Evolutionary conservation across 2,329 filamentous ascomycete genomes (phyloP).

Genomic region (Dothideomycetes sp.): DNA sequence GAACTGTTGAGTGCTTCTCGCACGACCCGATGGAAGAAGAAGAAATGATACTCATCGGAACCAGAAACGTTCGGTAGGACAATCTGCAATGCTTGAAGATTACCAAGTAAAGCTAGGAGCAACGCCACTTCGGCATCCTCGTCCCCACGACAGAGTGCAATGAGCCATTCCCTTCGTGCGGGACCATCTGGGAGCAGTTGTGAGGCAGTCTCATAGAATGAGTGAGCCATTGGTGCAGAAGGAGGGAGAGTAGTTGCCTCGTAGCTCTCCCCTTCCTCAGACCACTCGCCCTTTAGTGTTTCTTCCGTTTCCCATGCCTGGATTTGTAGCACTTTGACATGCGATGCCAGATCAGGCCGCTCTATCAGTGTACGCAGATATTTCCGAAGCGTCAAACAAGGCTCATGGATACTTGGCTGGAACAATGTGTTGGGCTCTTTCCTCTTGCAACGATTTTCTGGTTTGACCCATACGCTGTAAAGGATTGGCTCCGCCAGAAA

Average conservation of each 20-base stretch:
- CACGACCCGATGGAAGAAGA: not conserved
- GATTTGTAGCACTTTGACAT: not conserved
- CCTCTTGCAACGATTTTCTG: not conserved
- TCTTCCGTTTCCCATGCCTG: not conserved
- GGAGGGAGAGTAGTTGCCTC: not conserved
- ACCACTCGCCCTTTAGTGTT: not conserved
- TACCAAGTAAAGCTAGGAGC: not conserved
- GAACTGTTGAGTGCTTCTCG: not conserved
- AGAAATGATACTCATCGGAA: not conserved
- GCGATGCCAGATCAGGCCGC: not conserved
- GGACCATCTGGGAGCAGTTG: not conserved
- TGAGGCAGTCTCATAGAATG: not conserved
- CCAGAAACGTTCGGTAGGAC: not conserved
- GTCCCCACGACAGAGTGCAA: not conserved
- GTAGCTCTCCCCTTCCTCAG: not conserved
- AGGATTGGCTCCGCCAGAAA: not conserved
- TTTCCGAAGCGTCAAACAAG: not conserved
- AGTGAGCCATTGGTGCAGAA: not conserved
- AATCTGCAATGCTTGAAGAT: not conserved
- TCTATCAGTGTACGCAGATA: not conserved
- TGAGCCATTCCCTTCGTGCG: not conserved
- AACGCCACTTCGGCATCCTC: not conserved
- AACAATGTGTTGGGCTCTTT: not conserved
- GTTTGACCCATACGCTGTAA: not conserved
- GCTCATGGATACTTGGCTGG: not conserved